These are phyloP conservation scores for Scheffersomyces titani DNA, from an alignment of 1,139 yeast genomes.

Conservation along the genomic window DNA sequence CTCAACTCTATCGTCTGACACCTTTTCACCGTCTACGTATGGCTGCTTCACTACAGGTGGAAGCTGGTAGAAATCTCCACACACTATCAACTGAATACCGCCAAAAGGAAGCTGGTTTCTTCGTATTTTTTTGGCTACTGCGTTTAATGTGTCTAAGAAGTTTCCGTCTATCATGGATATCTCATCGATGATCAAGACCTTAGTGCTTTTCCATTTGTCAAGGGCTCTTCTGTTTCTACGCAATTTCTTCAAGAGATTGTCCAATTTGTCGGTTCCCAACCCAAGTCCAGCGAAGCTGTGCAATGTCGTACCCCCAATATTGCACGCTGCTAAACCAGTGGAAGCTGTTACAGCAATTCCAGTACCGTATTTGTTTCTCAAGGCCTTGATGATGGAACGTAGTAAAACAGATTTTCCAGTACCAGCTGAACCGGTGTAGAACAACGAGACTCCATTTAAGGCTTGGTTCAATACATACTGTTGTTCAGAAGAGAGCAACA, in stretches of 20 bases:
- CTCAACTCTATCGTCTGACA: slow-evolving; percentile 4
- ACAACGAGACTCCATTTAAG: slow-evolving; percentile 54
- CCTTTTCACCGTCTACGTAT: slow-evolving; percentile 24
- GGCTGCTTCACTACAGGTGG: slow-evolving; percentile 67
- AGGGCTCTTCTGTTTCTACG: slow-evolving; percentile 53
- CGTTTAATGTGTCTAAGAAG: slow-evolving; percentile 69
- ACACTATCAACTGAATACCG: slow-evolving; percentile 79
- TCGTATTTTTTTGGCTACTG: slow-evolving; percentile 60
- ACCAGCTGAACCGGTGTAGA: slow-evolving; percentile 95
- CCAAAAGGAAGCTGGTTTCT: slow-evolving; percentile 68
- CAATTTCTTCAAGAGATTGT: slow-evolving; percentile 52
- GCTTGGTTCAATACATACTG: slow-evolving; percentile 40
- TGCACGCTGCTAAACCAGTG: slow-evolving; percentile 91
- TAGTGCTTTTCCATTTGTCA: slow-evolving; percentile 61
- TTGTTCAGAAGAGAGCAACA: slow-evolving; percentile 43
- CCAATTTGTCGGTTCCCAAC: slow-evolving; percentile 49
- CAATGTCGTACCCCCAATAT: slow-evolving; percentile 83
- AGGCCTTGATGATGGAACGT: slow-evolving; percentile 63
- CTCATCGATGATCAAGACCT: slow-evolving; percentile 80
- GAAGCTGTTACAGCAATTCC: slow-evolving; percentile 88
- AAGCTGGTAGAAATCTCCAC: slow-evolving; percentile 90
- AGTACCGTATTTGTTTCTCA: slow-evolving; percentile 47
- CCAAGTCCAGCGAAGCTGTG: slow-evolving; percentile 91
- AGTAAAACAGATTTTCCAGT: slow-evolving; percentile 88
- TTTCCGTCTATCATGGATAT: slow-evolving; percentile 86